Conservation (phyloP, 2,329 filamentous ascomycete genomes). For the Xylariaceae sp. region DNA sequence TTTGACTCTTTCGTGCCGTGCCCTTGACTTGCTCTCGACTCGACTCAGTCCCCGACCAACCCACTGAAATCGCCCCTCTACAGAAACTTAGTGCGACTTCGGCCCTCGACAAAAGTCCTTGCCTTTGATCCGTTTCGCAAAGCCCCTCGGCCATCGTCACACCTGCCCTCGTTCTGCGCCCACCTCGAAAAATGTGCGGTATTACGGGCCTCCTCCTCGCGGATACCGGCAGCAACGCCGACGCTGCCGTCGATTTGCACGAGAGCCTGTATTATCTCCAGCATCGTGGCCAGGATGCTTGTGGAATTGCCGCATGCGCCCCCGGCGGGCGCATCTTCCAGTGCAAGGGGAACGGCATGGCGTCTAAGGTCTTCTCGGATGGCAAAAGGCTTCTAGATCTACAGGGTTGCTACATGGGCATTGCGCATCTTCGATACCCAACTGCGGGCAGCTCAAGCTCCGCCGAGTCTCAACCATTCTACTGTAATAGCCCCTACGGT, state of each 20-base stretch:
- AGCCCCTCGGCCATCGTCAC: too few species aligned
- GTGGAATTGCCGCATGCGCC: constrained; percentile 69
- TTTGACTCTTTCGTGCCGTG: too few species aligned
- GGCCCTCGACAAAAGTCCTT: too few species aligned
- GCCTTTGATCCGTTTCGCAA: too few species aligned
- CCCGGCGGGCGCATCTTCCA: constrained; percentile 67
- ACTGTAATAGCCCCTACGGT: constrained; percentile 72
- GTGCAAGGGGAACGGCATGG: constrained; percentile 72
- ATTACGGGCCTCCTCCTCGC: constrained; percentile 14
- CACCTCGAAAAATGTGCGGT: constrained; percentile 10
- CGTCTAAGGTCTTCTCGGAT: constrained; percentile 69
- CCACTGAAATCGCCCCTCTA: too few species aligned
- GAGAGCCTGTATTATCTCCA: constrained; percentile 26
- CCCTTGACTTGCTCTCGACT: too few species aligned
- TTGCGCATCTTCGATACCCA: constrained; percentile 71
- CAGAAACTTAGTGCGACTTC: too few species aligned
- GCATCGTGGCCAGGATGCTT: constrained; percentile 39
- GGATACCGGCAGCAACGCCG: constrained; percentile 13
- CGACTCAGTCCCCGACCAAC: too few species aligned
- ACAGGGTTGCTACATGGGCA: constrained; percentile 65
- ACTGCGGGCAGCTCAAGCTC: constrained; percentile 67
- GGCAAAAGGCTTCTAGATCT: constrained; percentile 64
- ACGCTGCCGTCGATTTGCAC: constrained; percentile 13
- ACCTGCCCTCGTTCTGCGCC: too few species aligned
- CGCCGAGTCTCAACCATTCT: constrained; percentile 75